These are phyloP conservation scores for Conticribra weissflogii DNA, from an alignment of 108 stramenopile species.

Conservation along the genomic window DNA sequence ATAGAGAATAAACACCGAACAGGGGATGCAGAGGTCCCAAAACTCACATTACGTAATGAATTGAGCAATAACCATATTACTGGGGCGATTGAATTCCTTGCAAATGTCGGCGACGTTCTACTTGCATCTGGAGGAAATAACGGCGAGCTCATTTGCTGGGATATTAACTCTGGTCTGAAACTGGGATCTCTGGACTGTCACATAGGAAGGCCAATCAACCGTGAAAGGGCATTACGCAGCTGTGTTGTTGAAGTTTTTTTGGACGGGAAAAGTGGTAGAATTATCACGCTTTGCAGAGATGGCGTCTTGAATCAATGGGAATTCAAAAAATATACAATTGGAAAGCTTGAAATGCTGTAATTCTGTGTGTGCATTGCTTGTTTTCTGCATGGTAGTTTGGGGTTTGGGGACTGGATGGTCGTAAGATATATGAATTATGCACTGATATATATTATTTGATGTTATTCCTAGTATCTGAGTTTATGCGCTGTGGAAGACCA, in stretches of 20 bases:
- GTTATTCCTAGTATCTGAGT: too few species aligned
- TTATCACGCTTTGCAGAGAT: constrained; percentile 44
- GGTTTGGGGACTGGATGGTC: too few species aligned
- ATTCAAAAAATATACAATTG: not conserved
- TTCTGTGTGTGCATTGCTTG: too few species aligned
- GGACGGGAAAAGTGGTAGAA: constrained; percentile 17
- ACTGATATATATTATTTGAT: too few species aligned
- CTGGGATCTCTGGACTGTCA: constrained; percentile 32
- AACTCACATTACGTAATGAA: constrained; percentile 25
- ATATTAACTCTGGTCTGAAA: constrained; percentile 34
- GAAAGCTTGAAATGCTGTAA: too few species aligned
- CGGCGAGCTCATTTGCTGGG: constrained; percentile 37
- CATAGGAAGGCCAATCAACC: constrained; percentile 17
- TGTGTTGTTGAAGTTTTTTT: constrained; percentile 39
- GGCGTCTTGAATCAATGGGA: constrained; percentile 24
- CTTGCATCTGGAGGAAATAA: constrained; percentile 46
- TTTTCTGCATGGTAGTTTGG: too few species aligned
- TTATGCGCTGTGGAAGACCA: too few species aligned
- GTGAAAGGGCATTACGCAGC: constrained; percentile 11
- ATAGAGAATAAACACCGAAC: constrained; percentile 1
- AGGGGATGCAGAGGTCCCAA: constrained; percentile 18
- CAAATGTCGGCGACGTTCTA: constrained; percentile 33
- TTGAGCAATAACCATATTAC: constrained; percentile 19
- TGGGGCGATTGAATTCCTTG: constrained; percentile 35
- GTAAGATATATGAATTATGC: too few species aligned